Conservation (phyloP, 805 yeast species). For the Scheffersomyces lignosus region DNA sequence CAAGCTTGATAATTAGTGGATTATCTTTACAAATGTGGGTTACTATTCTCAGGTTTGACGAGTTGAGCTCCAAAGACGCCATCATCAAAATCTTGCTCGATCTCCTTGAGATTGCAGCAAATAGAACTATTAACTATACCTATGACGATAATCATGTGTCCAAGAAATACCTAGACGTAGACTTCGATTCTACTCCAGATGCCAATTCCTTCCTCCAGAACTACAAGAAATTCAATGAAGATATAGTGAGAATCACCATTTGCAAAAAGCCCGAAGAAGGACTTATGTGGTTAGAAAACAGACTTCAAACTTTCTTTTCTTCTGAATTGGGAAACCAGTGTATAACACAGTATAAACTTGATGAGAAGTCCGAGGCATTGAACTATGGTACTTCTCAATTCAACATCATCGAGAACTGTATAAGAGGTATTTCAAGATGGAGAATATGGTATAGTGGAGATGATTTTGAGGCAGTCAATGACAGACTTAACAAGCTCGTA, state of each 20-base stretch:
- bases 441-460: slow-evolving; percentile 79
- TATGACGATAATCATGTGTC: slow-evolving; percentile 66
- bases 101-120: slow-evolving; percentile 72
- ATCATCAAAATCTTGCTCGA: slow-evolving; percentile 61
- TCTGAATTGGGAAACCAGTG: slow-evolving; percentile 68
- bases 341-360: slow-evolving; percentile 53
- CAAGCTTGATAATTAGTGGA: slow-evolving; percentile 87
- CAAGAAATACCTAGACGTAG: slow-evolving; percentile 70
- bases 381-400: slow-evolving; percentile 79
- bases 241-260: slow-evolving; percentile 81
- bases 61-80: slow-evolving; percentile 56
- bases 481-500: slow-evolving; percentile 51
- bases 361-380: slow-evolving; percentile 63
- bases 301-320: slow-evolving; percentile 71
- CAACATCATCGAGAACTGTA: slow-evolving; percentile 82
- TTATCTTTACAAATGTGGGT: slow-evolving; percentile 94
- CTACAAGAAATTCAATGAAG: slow-evolving; percentile 83
- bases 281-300: slow-evolving; percentile 73
- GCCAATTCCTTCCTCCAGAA: slow-evolving; percentile 71
- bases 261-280: slow-evolving; percentile 86
- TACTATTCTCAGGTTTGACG: slow-evolving; percentile 79
- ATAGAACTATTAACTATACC: slow-evolving; percentile 72
- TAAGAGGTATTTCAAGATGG: slow-evolving; percentile 95
- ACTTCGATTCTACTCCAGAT: slow-evolving; percentile 86
- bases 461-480: slow-evolving; percentile 53